Percentiles rank a stretch among this genome's conserved stretches.
These are phyloP conservation scores for Termitomyces sp. DNA, from an alignment of 768 basidiomycete genomes.

Conservation along the genomic window DNA sequence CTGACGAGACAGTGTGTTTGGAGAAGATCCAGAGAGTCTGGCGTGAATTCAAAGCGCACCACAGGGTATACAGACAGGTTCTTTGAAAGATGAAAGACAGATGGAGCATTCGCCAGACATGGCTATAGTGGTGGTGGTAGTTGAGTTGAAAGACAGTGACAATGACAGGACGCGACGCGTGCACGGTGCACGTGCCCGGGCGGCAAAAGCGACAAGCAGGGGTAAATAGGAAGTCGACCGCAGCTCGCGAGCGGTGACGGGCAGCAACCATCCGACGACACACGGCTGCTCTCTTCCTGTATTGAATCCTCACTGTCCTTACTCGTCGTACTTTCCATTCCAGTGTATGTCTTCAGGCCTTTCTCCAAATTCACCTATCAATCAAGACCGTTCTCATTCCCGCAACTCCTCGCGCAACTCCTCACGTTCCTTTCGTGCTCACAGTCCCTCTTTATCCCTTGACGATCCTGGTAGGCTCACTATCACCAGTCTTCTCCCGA, in stretches of 20 bases:
- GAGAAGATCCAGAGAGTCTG: not conserved
- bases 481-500: conserved; percentile 21
- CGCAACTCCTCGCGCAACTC: conserved; percentile 45
- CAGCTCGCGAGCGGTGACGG: not conserved
- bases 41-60: conserved; percentile 38
- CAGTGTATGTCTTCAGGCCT: conserved; percentile 35
- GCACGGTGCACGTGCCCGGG: conserved; percentile 1
- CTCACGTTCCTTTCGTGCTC: conserved; percentile 46
- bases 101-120: conserved; percentile 49
- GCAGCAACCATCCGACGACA: conserved; percentile 2
- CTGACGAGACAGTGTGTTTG: conserved; percentile 30
- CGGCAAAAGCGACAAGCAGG: conserved; percentile 3
- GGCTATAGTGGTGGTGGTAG: not conserved
- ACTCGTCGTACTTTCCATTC: conserved; percentile 9
- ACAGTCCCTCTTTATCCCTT: conserved; percentile 54
- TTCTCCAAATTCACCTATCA: conserved; percentile 29
- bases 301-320: conserved; percentile 15
- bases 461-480: conserved; percentile 64
- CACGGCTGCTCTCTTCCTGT: conserved; percentile 3
- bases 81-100: conserved; percentile 50
- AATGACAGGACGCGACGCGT: not conserved
- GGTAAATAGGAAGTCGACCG: not conserved
- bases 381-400: conserved; percentile 36
- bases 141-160: not conserved
- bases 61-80: conserved; percentile 61